These are phyloP conservation scores for Megacollybia marginata DNA, from an alignment of 768 basidiomycete species.

Conservation along the genomic window DNA sequence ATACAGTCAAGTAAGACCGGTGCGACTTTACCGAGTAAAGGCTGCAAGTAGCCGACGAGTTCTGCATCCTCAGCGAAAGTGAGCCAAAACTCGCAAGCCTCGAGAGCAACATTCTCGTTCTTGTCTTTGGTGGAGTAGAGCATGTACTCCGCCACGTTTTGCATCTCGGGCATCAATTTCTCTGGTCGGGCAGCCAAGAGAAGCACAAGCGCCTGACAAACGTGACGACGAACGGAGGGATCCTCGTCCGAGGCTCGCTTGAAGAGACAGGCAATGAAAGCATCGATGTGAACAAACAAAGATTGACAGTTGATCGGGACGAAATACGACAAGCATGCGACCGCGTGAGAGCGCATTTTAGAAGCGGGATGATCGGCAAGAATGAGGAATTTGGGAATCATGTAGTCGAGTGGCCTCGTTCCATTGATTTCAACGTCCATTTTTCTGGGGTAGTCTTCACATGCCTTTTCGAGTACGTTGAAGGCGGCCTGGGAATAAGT, in stretches of 20 bases:
- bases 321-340: conserved; percentile 93
- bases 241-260: conserved; percentile 92
- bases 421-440: conserved; percentile 92
- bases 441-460: conserved; percentile 94
- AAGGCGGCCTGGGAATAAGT: conserved; percentile 64
- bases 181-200: conserved; percentile 91
- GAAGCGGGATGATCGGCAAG: conserved; percentile 79
- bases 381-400: conserved; percentile 92
- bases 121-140: conserved; percentile 96
- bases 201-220: conserved; percentile 91
- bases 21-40: conserved; percentile 84
- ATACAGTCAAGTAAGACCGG: conserved; percentile 96
- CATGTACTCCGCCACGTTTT: conserved; percentile 97
- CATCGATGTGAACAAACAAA: conserved; percentile 86
- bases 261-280: conserved; percentile 90
- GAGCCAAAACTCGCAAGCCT: conserved; percentile 99
- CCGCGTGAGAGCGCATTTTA: conserved; percentile 90
- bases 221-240: conserved; percentile 87
- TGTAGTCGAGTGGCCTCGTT: conserved; percentile 87
- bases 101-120: conserved; percentile 92
- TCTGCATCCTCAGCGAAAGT: conserved; percentile 96
- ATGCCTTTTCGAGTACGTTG: conserved; percentile 89
- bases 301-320: conserved; percentile 83
- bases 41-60: conserved; percentile 74
- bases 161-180: conserved; percentile 94